Evolutionary conservation across 768 basidiomycete species (phyloP).

Genomic region (Trametes punicea): DNA sequence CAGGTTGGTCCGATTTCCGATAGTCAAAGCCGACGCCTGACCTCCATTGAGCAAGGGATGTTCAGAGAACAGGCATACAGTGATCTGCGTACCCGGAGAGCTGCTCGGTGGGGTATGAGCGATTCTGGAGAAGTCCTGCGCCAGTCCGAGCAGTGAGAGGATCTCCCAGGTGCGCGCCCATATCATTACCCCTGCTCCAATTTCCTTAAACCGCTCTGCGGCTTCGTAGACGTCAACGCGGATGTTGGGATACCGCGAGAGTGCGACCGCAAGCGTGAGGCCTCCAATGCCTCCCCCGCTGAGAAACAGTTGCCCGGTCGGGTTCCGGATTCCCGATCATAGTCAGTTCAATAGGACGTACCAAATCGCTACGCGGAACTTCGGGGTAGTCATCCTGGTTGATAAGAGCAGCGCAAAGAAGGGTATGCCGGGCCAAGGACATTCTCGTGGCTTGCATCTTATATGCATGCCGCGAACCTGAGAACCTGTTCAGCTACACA

Average conservation of each 20-base stretch:
- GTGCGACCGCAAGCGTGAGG: slow-evolving; percentile 29
- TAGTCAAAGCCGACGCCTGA: slow-evolving; percentile 45
- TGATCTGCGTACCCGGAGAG: slow-evolving; percentile 17
- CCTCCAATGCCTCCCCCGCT: slow-evolving; percentile 36
- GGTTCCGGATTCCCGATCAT: neutral
- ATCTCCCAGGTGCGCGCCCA: slow-evolving; percentile 31
- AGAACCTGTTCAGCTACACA: too few species aligned
- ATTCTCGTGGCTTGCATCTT: too few species aligned
- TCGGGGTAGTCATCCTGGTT: slow-evolving; percentile 8
- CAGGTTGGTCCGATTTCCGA: slow-evolving; percentile 39
- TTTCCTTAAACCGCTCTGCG: slow-evolving; percentile 44
- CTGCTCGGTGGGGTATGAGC: slow-evolving; percentile 26
- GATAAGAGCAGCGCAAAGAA: neutral
- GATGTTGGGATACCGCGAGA: slow-evolving; percentile 27
- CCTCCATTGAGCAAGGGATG: too few species aligned
- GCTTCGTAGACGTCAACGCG: slow-evolving; percentile 32
- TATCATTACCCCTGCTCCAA: slow-evolving; percentile 42
- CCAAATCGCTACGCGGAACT: slow-evolving; percentile 37
- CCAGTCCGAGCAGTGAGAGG: slow-evolving; percentile 27
- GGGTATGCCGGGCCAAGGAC: too few species aligned
- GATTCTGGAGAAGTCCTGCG: slow-evolving; percentile 21
- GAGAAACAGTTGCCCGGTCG: too few species aligned
- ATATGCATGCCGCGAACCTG: too few species aligned
- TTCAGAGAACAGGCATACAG: too few species aligned
- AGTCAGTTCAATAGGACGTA: slow-evolving; percentile 13